Evolutionary conservation across 1,284 basidiomycete genomes (phyloP).

Genomic region (Rhodotorula sp.): DNA sequence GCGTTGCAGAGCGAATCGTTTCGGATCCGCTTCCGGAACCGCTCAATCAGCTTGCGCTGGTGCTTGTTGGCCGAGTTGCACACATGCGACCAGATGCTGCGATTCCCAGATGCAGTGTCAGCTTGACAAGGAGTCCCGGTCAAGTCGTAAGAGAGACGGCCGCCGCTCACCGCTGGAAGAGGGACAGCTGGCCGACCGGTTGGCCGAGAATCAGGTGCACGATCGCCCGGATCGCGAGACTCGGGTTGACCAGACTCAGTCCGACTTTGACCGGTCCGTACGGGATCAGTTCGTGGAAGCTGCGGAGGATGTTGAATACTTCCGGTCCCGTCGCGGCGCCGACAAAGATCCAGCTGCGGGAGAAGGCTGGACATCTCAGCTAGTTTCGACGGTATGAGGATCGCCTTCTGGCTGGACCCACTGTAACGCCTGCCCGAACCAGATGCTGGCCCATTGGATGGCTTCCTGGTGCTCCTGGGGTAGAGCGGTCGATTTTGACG

Average conservation of each 20-base stretch:
- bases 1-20: constrained; percentile 16
- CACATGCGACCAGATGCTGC: constrained; percentile 35
- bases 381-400: background rate
- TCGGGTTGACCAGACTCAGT: constrained; percentile 36
- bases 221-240: constrained; percentile 34
- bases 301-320: constrained; percentile 31
- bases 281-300: constrained; percentile 39
- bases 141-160: no score
- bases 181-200: constrained; percentile 31
- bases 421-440: constrained; percentile 38
- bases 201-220: constrained; percentile 39
- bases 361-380: background rate
- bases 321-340: constrained; percentile 25
- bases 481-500: constrained; percentile 8
- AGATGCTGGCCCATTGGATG: constrained; percentile 37
- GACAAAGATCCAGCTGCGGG: constrained; percentile 36
- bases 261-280: constrained; percentile 37
- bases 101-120: background rate
- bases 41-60: constrained; percentile 29
- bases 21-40: constrained; percentile 27
- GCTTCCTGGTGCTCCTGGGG: constrained; percentile 32
- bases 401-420: constrained; percentile 13
- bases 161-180: constrained; percentile 33
- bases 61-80: constrained; percentile 29
- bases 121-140: background rate